These are phyloP conservation scores for Pseudozyma sp. DNA, from an alignment of 1,284 basidiomycete genomes.

Conservation along the genomic window DNA sequence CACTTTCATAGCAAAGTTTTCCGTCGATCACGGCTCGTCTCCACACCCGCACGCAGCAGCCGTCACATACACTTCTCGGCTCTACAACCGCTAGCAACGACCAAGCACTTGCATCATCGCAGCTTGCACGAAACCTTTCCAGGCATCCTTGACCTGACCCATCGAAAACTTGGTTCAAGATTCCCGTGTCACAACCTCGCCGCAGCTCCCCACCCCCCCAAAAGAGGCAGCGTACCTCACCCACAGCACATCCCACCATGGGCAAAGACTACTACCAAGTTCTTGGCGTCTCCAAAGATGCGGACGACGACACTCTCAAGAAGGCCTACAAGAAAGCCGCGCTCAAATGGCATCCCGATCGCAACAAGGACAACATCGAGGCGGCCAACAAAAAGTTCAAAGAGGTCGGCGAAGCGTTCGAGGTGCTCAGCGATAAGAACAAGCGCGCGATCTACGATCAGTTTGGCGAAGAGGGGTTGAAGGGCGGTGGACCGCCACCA, in stretches of 20 bases:
- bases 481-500: slow-evolving; percentile 71
- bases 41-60: too few relatives aligned
- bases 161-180: slow-evolving; percentile 6
- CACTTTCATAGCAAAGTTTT: too few relatives aligned
- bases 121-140: too few relatives aligned
- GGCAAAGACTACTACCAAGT: slow-evolving; percentile 68
- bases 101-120: too few relatives aligned
- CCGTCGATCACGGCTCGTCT: too few relatives aligned
- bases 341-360: slow-evolving; percentile 90
- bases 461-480: slow-evolving; percentile 94
- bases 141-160: too few relatives aligned
- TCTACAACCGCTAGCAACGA: too few relatives aligned
- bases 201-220: slow-evolving; percentile 22
- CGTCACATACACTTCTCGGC: too few relatives aligned
- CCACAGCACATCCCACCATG: slow-evolving; percentile 36
- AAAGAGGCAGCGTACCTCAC: slow-evolving; percentile 36
- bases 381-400: slow-evolving; percentile 88
- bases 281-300: slow-evolving; percentile 63
- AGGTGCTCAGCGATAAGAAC: slow-evolving; percentile 92
- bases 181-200: slow-evolving; percentile 7
- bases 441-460: slow-evolving; percentile 95
- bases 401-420: slow-evolving; percentile 95
- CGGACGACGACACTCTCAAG: slow-evolving; percentile 66
- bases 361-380: slow-evolving; percentile 82
- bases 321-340: slow-evolving; percentile 71